Base-by-base conservation (phyloP, 148 eudicot species). In the Persicaria maculosa region DNA sequence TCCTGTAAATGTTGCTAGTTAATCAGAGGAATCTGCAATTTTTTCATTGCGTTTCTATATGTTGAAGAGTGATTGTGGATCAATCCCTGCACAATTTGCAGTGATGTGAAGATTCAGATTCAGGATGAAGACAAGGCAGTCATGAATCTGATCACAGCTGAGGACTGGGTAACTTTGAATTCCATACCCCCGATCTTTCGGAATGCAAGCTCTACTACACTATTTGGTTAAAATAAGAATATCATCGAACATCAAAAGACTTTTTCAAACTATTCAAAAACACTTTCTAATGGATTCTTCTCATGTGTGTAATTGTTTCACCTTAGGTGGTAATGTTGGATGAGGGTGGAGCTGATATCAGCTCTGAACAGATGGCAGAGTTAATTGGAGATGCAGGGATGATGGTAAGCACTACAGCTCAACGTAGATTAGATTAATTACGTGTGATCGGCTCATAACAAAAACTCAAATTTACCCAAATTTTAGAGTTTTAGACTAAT, bases 281-380 rank as follows among this genome's bases (percentile, higher is more conserved):
- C 50, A 72, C 36, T 43, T 36, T 47, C 70, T 54, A 20, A 64
- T 20, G 25, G 54, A 72, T 67, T 73, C 44, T 73, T 67, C 68
- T 46, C 11, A 44, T 17, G 44, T 45, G 8, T 74, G 7, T 17
- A 6, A 31, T 44, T 6, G 46, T 73, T 20, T 50, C 64, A 36
- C 75, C 67, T 52, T 75, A 91, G 95, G 97, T 93, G 79, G 90
- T 93, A 71, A 81, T 93, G 79, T 76, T 93, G 87, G 98, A 93
- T 77, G 98, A 93, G 85, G 79, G 47, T 65, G 98, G 98, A 72
- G 78, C 76, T 20, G 88, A 84, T 76, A 74, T 90, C 45, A 72
- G 79, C 55, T 93, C 98, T 12, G 88, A 90, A 82, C 82, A 79
- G 68, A 79, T 93, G 81, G 98, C 98, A 20, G 91, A 87, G 22